Evolutionary conservation across 768 basidiomycete genomes (phyloP).

Genomic region (Phanerochaete carnosa): DNA sequence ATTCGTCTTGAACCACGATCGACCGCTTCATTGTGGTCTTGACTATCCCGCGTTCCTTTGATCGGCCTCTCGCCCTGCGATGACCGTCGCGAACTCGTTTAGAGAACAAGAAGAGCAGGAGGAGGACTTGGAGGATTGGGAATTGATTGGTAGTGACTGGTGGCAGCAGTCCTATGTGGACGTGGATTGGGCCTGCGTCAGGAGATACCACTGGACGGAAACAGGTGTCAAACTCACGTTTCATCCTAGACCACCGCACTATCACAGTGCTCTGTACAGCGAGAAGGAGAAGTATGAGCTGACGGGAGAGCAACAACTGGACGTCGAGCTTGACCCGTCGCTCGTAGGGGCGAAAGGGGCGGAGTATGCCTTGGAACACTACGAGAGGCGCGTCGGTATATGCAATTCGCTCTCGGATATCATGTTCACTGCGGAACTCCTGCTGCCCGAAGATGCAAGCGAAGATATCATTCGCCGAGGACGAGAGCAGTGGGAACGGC

Average conservation of each 20-base stretch:
- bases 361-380: conserved; percentile 19
- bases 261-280: background rate
- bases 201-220: conserved; percentile 11
- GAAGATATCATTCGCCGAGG: conserved; percentile 31
- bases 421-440: background rate
- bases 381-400: conserved; percentile 24
- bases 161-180: conserved; percentile 5
- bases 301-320: background rate
- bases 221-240: conserved; percentile 4
- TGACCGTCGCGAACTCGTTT: background rate
- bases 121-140: conserved; percentile 8
- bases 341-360: conserved; percentile 22
- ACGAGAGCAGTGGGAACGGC: conserved; percentile 40
- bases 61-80: background rate
- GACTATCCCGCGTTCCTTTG: background rate
- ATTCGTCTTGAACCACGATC: conserved; percentile 5
- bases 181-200: conserved; percentile 9
- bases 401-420: conserved; percentile 2
- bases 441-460: conserved; percentile 23
- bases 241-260: conserved; percentile 12
- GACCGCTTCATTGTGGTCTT: background rate
- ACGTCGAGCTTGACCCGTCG: conserved; percentile 17
- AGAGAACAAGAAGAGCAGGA: background rate
- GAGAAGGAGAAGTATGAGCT: background rate
- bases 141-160: background rate